Evolutionary conservation across 768 basidiomycete species (phyloP), one percentile per base, ranked within the genome.

Genomic region (Mycena filopes): DNA sequence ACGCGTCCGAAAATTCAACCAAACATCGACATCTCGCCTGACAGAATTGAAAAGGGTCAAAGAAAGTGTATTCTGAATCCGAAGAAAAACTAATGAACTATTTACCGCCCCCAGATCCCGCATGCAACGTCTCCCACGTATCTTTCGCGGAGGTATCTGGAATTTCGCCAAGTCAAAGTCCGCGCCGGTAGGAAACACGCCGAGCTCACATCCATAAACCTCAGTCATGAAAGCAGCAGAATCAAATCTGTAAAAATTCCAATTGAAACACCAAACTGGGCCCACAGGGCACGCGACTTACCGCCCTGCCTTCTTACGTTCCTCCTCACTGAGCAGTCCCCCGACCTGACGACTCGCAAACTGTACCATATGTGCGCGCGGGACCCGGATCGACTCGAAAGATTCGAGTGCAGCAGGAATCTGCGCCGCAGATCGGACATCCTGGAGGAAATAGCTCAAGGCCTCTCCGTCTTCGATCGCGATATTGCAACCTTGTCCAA

Each of bases 391-490:
- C 9, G 41, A 6, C 43, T 57, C 60, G 20, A 69, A 69, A 2
- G 46, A 49, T 48, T 41, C 29, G 12, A 66, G 50, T 16, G 63
- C 63, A 8, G 4, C 21, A 4, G 64, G 59, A 12, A 69, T 53
- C 36, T 69, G 38, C 38, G 31, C 45, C 3, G 40, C 26, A 23
- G 68, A 66, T 9, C 54, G 15, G 10, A 64, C 16, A 36, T 59
- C n/a, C 7, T 23, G 15, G 55, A 79, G 78, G 57, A 79, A 62
- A 2, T 73, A 77, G 50, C 73, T 64, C 16, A 79, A 65, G 18
- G 79, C 78, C 15, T 72, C 71, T 7, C 77, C 78, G 54, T 79
- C 78, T 61, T 79, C 78, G 33, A 77, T 61, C 7, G 76, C 74
- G 60, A 79, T 67, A 43, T 79, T 79, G 49, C 74, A 76, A 41